These are phyloP conservation scores for Thalassiosira mediterranea DNA, from an alignment of 352 stramenopile species.

Conservation along the genomic window DNA sequence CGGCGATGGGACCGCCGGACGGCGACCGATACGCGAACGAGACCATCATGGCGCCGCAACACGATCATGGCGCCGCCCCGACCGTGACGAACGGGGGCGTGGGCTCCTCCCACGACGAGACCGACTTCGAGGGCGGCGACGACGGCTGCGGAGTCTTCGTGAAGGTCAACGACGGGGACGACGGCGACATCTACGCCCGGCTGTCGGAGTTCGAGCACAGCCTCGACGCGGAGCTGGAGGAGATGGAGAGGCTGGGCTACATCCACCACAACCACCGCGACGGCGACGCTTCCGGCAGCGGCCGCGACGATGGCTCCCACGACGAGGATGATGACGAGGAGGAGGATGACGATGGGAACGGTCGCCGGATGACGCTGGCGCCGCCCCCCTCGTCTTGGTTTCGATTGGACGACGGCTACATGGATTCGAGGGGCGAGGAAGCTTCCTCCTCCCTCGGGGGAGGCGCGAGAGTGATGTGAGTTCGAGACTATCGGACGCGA, in stretches of 20 bases:
- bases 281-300: neutral
- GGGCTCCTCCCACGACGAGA: too few species aligned
- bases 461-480: slow-evolving; percentile 7
- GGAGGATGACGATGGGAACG: neutral
- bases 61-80: too few species aligned
- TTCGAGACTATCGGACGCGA: too few species aligned
- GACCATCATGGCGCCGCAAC: too few species aligned
- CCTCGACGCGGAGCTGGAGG: slow-evolving; percentile 9
- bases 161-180: neutral
- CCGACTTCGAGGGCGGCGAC: too few species aligned
- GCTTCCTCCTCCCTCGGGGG: neutral
- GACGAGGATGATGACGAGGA: too few species aligned
- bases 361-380: slow-evolving; percentile 16
- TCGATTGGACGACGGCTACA: slow-evolving; percentile 14
- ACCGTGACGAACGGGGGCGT: too few species aligned
- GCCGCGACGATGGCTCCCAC: neutral
- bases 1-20: too few species aligned
- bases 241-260: slow-evolving; percentile 6
- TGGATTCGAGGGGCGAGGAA: neutral
- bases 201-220: slow-evolving; percentile 4
- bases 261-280: neutral
- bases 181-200: slow-evolving; percentile 2
- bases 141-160: too few species aligned
- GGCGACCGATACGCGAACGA: too few species aligned
- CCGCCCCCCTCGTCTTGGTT: slow-evolving; percentile 39